These are phyloP conservation scores for Allantophomopsis cytisporea DNA, from an alignment of 2,329 filamentous ascomycete genomes.

Conservation along the genomic window DNA sequence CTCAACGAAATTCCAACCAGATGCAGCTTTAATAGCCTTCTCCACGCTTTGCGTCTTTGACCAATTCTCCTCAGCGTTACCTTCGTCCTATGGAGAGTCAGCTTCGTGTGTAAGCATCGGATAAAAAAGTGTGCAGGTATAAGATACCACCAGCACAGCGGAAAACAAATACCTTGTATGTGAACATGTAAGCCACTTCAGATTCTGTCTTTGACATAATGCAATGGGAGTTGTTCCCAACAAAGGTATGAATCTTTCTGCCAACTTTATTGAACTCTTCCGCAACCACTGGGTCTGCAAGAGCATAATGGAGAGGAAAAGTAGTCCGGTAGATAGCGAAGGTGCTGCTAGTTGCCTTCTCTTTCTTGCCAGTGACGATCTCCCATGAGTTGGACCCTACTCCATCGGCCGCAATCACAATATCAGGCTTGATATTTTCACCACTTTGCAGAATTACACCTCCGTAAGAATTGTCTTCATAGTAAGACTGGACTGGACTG, in stretches of 20 bases:
- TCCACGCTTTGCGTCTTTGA: conserved; percentile 10
- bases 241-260: too few relatives aligned
- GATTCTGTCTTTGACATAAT: too few relatives aligned
- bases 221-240: too few relatives aligned
- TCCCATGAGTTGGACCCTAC: conserved; percentile 18
- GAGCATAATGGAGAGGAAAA: too few relatives aligned
- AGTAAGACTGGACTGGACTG: conserved; percentile 34
- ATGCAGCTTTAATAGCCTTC: conserved; percentile 6
- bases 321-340: conserved; percentile 26
- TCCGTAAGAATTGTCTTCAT: conserved; percentile 29
- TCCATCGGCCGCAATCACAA: conserved; percentile 26
- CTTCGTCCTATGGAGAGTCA: conserved; percentile 13
- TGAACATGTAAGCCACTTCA: too few relatives aligned
- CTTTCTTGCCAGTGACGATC: conserved; percentile 21
- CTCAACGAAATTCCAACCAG: conserved; percentile 12
- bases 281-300: too few relatives aligned
- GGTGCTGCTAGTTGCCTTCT: conserved; percentile 26
- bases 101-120: too few relatives aligned
- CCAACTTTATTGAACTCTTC: too few relatives aligned
- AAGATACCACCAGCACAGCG: too few relatives aligned
- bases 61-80: conserved; percentile 31
- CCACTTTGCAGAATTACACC: conserved; percentile 32
- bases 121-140: too few relatives aligned
- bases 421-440: conserved; percentile 25
- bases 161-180: too few relatives aligned